Base-by-base conservation (phyloP, 1,284 basidiomycete species). In the Marasmius oreades region DNA sequence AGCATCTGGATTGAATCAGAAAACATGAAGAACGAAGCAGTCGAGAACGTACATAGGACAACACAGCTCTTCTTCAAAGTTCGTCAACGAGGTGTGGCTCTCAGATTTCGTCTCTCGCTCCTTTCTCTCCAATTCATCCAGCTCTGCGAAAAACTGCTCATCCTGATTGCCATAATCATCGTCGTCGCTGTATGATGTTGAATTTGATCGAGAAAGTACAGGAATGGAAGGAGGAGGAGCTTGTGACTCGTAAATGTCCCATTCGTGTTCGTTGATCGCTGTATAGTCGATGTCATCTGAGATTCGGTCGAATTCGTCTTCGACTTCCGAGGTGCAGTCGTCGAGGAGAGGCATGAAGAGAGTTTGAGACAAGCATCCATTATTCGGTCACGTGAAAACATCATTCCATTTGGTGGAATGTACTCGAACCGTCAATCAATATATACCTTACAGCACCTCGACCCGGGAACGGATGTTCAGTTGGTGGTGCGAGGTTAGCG, bases 1-100 rank as follows among this genome's bases (percentile, higher is more conserved):
- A 82, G 59, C 82, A 84, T 64, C 82, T 84, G 57, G 18, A 43
- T 31, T 42, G 37, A 31, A 34, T 52, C 5, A 37, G 42, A 22
- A 45, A 33, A 48, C 23, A 31, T 10, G 28, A 48, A 46, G 44
- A 5, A n/a, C 6, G 44, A 46, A 22, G 10, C 4, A 31, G 10
- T 5, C 31, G 16, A 53, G 45, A 31, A 72, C 80, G 47, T 65
- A 84, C 82, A 84, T 80, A 5, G 82, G 78, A 63, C 82, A 84
- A 22, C 67, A 78, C 47, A 84, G 63, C 58, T 84, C 82, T 43
- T 77, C 73, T 64, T 81, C 80, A 48, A 78, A 77, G 23, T 61
- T 66, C 5, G 68, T 68, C 47, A 82, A 55, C 23, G 28, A 10
- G 28, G 10, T 31, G 4, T 31, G 28, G 10, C 28, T 31, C 28